phyloP scores from a whole-genome alignment of 179 eudicot genomes.

The Corrigiola litoralis region DNA sequence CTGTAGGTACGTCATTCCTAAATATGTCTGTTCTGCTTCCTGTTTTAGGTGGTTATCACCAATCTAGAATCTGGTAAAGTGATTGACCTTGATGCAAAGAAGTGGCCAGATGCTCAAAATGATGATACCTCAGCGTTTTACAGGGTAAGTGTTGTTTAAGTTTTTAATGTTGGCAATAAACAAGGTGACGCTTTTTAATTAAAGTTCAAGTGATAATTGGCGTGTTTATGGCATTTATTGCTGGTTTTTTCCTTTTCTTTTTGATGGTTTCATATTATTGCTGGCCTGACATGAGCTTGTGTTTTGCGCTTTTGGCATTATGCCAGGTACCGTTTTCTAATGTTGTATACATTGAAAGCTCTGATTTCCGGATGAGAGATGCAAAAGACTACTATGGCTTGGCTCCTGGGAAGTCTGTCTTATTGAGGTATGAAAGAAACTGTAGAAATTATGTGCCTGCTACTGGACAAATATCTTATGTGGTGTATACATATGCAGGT shows the following conservation, averaged over 20 bases:
- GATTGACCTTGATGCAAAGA: slow-evolving; percentile 84
- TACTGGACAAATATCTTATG: neutral
- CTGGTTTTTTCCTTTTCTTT: neutral
- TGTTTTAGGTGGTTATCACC: slow-evolving; percentile 75
- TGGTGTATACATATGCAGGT: slow-evolving; percentile 38
- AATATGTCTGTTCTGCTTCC: slow-evolving; percentile 12
- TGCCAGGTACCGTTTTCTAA: slow-evolving; percentile 78
- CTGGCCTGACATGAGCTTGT: neutral
- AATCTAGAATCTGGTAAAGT: slow-evolving; percentile 67
- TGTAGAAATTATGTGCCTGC: neutral
- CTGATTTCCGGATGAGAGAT: slow-evolving; percentile 87
- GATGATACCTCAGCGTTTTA: slow-evolving; percentile 73
- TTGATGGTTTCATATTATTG: neutral
- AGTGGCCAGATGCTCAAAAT: slow-evolving; percentile 88
- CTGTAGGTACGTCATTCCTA: neutral
- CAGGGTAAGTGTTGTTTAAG: slow-evolving; percentile 41
- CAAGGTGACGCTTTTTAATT: neutral
- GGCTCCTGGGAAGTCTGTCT: slow-evolving; percentile 88
- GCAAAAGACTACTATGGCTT: slow-evolving; percentile 95
- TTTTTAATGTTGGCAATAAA: neutral
- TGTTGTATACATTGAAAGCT: slow-evolving; percentile 73
- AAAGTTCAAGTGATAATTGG: neutral
- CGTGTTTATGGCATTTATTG: neutral
- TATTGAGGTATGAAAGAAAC: slow-evolving; percentile 50
- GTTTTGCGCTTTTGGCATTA: slow-evolving; percentile 3